Percentiles rank a stretch among this genome's conserved stretches.
Conservation (phyloP, 2,329 filamentous ascomycete genomes). For the Colletotrichum incanum region DNA sequence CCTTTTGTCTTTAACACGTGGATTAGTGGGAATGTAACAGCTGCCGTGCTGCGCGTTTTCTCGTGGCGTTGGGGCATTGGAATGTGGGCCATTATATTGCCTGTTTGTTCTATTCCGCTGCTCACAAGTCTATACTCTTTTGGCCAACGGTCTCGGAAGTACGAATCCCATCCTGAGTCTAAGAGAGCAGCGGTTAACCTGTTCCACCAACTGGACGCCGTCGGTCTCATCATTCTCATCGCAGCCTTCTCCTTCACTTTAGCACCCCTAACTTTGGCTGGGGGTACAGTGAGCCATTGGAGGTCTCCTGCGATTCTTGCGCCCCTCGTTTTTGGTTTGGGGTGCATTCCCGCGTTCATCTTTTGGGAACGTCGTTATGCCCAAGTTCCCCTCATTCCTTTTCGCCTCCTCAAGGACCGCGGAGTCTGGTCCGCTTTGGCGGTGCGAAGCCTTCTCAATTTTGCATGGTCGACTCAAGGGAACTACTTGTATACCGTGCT, state of each 20-base stretch:
- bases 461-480: conserved; percentile 71
- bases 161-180: not conserved
- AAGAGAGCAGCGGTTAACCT: conserved; percentile 59
- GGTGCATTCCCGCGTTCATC: conserved; percentile 65
- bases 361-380: conserved; percentile 68
- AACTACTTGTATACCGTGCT: conserved; percentile 74
- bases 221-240: conserved; percentile 64
- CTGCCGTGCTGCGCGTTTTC: conserved; percentile 63
- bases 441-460: conserved; percentile 65
- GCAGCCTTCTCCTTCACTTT: conserved; percentile 64
- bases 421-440: conserved; percentile 73
- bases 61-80: conserved; percentile 76
- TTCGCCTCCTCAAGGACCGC: conserved; percentile 71
- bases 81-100: conserved; percentile 76
- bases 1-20: conserved; percentile 76
- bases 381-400: conserved; percentile 69
- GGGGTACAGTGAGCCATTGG: conserved; percentile 65
- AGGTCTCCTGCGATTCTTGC: conserved; percentile 64
- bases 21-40: conserved; percentile 72
- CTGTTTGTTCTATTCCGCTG: conserved; percentile 69
- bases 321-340: conserved; percentile 66
- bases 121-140: conserved; percentile 59
- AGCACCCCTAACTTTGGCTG: conserved; percentile 69
- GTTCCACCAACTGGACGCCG: conserved; percentile 70
- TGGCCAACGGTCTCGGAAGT: conserved; percentile 59